A percentile compares a stretch with the other conserved stretches of the same genome.
phyloP scores from a whole-genome alignment of 306 rosid genomes.

The Carpinus fangiana region DNA sequence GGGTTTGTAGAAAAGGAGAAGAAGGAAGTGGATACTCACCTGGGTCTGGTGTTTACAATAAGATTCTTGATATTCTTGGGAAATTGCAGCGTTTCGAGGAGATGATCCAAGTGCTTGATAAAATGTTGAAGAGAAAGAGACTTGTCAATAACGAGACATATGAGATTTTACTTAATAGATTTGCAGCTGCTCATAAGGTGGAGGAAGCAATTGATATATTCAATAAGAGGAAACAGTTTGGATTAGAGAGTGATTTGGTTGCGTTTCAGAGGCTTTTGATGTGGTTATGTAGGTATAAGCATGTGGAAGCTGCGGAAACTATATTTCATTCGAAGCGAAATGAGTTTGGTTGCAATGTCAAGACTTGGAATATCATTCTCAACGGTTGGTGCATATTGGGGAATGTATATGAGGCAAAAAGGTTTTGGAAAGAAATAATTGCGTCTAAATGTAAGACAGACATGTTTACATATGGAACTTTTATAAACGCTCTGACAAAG shows the following conservation, averaged over 20 bases:
- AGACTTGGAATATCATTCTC: constrained; percentile 69
- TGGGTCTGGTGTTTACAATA: constrained; percentile 49
- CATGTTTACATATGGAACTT: constrained; percentile 54
- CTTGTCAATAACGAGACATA: constrained; percentile 49
- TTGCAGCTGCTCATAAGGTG: constrained; percentile 64
- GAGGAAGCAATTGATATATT: constrained; percentile 58
- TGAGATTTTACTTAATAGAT: constrained; percentile 48
- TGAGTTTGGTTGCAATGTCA: constrained; percentile 50
- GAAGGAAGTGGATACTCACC: constrained; percentile 29
- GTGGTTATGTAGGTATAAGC: constrained; percentile 76
- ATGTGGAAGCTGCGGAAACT: constrained; percentile 74
- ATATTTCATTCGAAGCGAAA: constrained; percentile 46
- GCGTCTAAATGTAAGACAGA: constrained; percentile 64
- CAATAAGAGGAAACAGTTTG: constrained; percentile 47
- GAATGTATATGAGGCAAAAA: constrained; percentile 64
- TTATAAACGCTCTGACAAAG: constrained; percentile 70
- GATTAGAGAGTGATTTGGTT: constrained; percentile 40
- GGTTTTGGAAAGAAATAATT: constrained; percentile 71
- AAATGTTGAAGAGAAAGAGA: constrained; percentile 58
- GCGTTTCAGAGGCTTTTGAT: constrained; percentile 61
- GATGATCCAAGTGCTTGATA: constrained; percentile 57
- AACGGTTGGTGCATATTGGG: constrained; percentile 86
- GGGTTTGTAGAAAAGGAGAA: constrained; percentile 46
- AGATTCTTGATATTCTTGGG: constrained; percentile 61
- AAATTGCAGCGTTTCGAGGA: constrained; percentile 55